Evolutionary conservation across 345 rosid genomes (phyloP).

Genomic region (Excoecaria agallocha): DNA sequence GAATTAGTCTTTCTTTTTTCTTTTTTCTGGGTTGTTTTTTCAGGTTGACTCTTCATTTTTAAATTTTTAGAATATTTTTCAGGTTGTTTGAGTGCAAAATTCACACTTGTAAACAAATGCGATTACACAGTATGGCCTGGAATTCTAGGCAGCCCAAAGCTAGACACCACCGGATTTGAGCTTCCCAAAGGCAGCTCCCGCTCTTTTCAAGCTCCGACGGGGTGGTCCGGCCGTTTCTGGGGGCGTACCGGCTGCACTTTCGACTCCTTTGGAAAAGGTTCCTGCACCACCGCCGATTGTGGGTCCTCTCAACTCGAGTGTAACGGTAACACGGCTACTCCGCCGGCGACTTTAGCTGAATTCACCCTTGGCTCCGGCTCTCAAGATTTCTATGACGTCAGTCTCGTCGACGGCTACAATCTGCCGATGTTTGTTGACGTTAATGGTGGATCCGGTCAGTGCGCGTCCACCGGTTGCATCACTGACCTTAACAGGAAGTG

Average conservation of each 20-base stretch:
- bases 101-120: slow-evolving; percentile 40
- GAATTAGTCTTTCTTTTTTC: background rate
- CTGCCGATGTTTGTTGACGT: slow-evolving; percentile 23
- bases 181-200: slow-evolving; percentile 32
- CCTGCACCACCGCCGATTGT: slow-evolving; percentile 29
- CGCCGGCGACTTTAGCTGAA: slow-evolving; percentile 32
- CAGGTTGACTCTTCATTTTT: too few relatives aligned
- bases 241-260: slow-evolving; percentile 38
- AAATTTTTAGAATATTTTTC: background rate
- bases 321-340: slow-evolving; percentile 21
- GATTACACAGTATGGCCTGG: slow-evolving; percentile 45
- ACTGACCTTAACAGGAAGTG: slow-evolving; percentile 24
- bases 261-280: slow-evolving; percentile 21
- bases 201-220: slow-evolving; percentile 35
- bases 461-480: slow-evolving; percentile 24
- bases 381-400: slow-evolving; percentile 29
- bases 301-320: slow-evolving; percentile 28
- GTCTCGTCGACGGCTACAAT: slow-evolving; percentile 32
- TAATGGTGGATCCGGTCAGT: slow-evolving; percentile 21
- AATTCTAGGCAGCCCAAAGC: slow-evolving; percentile 30
- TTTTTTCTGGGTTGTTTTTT: background rate
- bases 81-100: slow-evolving; percentile 33
- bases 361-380: slow-evolving; percentile 30
- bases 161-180: slow-evolving; percentile 38
- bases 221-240: slow-evolving; percentile 52